phyloP scores from a whole-genome alignment of 345 rosid genomes.

The Rhodamnia argentea region DNA sequence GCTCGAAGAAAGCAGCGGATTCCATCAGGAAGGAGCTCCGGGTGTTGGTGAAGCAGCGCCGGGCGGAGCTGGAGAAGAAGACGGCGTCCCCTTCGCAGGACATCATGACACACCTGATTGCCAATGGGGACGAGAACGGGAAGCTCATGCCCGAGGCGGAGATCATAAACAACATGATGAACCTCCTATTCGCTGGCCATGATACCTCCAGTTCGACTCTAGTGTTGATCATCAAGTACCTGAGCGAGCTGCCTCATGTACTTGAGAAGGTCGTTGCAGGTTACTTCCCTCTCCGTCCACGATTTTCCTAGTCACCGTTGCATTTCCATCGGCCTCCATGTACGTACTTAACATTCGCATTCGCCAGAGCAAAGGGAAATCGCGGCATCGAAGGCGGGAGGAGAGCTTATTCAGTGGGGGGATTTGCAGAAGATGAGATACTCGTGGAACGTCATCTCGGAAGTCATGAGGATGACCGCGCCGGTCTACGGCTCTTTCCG shows the following conservation, averaged over 20 bases:
- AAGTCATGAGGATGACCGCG: neutral
- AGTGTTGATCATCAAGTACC: neutral
- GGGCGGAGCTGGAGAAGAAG: neutral
- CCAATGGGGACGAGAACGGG: neutral
- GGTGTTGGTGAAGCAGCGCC: neutral
- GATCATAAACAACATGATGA: neutral
- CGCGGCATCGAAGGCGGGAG: neutral
- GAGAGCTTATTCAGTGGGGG: slow-evolving; percentile 1
- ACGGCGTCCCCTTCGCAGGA: neutral
- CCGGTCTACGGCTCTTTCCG: neutral
- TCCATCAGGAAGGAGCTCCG: neutral
- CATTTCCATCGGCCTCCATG: neutral
- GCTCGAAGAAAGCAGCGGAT: neutral
- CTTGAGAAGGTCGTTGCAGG: neutral
- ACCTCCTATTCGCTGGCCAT: neutral
- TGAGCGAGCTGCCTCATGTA: neutral
- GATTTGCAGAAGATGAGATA: slow-evolving; percentile 4
- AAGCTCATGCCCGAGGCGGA: neutral
- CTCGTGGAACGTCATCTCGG: neutral
- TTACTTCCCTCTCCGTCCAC: neutral
- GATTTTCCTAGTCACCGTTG: neutral
- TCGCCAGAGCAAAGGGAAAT: neutral
- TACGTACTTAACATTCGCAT: neutral
- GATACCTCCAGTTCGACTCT: neutral
- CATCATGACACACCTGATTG: neutral